A percentile compares a stretch with the other conserved stretches of the same genome.
Evolutionary conservation across 257 asterid species (phyloP).

Genomic region (Penstemon eatonii): DNA sequence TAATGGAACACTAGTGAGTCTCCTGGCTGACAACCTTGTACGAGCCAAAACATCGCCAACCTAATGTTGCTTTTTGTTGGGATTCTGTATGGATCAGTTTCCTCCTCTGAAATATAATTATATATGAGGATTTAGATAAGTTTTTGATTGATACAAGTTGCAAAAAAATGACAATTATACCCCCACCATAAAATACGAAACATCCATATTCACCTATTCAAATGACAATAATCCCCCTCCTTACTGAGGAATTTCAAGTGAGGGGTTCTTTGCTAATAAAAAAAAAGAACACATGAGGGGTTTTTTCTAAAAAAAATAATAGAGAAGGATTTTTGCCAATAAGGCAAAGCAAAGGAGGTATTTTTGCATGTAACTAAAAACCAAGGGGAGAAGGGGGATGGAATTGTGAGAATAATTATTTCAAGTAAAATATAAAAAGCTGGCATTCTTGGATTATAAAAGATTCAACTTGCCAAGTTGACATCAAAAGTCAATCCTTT

Average conservation of each 20-base stretch:
- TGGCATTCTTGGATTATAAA: slow-evolving; percentile 13
- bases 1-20: slow-evolving; percentile 92
- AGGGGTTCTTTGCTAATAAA: too few relatives aligned
- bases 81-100: slow-evolving; percentile 67
- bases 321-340: too few relatives aligned
- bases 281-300: too few relatives aligned
- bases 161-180: background rate
- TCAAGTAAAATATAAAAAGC: background rate
- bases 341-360: too few relatives aligned
- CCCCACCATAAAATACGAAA: too few relatives aligned
- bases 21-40: slow-evolving; percentile 85
- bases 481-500: slow-evolving; percentile 32
- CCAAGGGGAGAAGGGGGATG: background rate
- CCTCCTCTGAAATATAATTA: slow-evolving; percentile 68
- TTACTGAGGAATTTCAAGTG: too few relatives aligned
- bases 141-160: background rate
- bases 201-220: too few relatives aligned
- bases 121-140: slow-evolving; percentile 8
- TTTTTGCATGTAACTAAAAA: background rate
- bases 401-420: background rate
- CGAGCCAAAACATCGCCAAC: slow-evolving; percentile 92
- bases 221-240: too few relatives aligned
- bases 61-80: slow-evolving; percentile 90
- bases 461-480: slow-evolving; percentile 28
- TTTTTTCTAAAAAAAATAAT: too few relatives aligned